phyloP scores from a whole-genome alignment of 1,284 basidiomycete species.

The Pascua guehoae region DNA sequence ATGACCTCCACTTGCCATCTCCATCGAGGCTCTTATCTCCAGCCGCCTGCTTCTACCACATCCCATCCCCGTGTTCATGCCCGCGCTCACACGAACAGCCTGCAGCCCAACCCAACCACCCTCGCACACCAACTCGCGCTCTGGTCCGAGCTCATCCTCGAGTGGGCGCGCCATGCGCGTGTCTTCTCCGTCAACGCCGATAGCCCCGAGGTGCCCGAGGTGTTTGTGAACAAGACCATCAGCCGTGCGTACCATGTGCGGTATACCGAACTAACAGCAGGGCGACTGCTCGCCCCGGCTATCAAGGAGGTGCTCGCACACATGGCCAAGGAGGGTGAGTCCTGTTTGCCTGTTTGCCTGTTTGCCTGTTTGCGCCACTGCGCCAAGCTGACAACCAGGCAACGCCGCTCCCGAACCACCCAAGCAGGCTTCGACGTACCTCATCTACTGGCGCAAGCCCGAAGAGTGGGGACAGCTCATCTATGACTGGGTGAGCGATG shows the following conservation, averaged over 20 bases:
- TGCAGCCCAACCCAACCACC: constrained; percentile 54
- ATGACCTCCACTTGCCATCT: background rate
- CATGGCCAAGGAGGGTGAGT: constrained; percentile 43
- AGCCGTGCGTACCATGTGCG: constrained; percentile 37
- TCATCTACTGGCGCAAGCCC: constrained; percentile 55
- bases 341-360: no score
- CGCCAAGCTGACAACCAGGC: constrained; percentile 22
- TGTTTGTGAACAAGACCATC: constrained; percentile 45
- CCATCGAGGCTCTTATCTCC: no score
- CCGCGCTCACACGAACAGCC: constrained; percentile 23
- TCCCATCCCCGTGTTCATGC: background rate
- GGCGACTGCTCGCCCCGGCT: constrained; percentile 30
- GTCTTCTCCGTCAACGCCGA: constrained; percentile 49
- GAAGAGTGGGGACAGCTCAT: constrained; percentile 55
- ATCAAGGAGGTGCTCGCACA: constrained; percentile 34
- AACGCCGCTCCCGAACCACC: constrained; percentile 45
- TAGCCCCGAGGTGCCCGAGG: constrained; percentile 30
- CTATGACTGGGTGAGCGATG: constrained; percentile 52
- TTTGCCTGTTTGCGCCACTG: no score
- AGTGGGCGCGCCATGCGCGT: constrained; percentile 47
- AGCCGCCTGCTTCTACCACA: background rate
- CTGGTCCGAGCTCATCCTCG: constrained; percentile 52
- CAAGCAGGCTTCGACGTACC: constrained; percentile 41
- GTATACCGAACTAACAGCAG: constrained; percentile 14
- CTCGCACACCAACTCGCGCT: constrained; percentile 50